These are phyloP conservation scores for Kwoniella dendrophila DNA, from an alignment of 768 basidiomycete genomes.

Conservation along the genomic window DNA sequence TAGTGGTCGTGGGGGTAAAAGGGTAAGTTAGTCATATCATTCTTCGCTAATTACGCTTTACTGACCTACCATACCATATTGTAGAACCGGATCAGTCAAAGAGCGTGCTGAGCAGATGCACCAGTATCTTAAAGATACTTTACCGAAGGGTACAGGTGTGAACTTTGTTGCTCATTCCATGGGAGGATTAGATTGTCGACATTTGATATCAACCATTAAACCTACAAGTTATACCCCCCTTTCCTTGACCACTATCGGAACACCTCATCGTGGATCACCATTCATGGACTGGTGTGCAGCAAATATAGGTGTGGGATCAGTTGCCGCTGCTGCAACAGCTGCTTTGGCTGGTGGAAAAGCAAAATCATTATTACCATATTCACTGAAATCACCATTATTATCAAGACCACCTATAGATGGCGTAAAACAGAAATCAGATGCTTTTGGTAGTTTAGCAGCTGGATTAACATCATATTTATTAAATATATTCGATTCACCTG, in stretches of 20 bases:
- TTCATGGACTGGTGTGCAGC: constrained; percentile 99
- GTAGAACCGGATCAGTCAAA: constrained; percentile 83
- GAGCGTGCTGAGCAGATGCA: constrained; percentile 78
- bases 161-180: constrained; percentile 97
- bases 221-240: constrained; percentile 81
- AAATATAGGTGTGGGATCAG: constrained; percentile 81
- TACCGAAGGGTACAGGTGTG: constrained; percentile 70
- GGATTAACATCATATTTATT: constrained; percentile 86
- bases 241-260: constrained; percentile 83
- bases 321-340: constrained; percentile 37
- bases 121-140: constrained; percentile 67
- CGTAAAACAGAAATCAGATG: constrained; percentile 23
- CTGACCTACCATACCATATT: background rate
- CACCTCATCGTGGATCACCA: constrained; percentile 92
- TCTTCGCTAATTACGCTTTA: background rate
- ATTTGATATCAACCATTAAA: constrained; percentile 82
- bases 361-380: constrained; percentile 57
- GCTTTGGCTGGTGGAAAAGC: constrained; percentile 39
- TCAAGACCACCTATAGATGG: constrained; percentile 35
- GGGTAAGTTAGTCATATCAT: constrained; percentile 64
- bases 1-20: constrained; percentile 93
- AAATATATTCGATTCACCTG: constrained; percentile 89
- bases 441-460: constrained; percentile 69
- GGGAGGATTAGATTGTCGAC: constrained; percentile 94
- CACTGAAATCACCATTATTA: constrained; percentile 59